Conservation (phyloP, 768 basidiomycete species). For the Calocybe cyanea region DNA sequence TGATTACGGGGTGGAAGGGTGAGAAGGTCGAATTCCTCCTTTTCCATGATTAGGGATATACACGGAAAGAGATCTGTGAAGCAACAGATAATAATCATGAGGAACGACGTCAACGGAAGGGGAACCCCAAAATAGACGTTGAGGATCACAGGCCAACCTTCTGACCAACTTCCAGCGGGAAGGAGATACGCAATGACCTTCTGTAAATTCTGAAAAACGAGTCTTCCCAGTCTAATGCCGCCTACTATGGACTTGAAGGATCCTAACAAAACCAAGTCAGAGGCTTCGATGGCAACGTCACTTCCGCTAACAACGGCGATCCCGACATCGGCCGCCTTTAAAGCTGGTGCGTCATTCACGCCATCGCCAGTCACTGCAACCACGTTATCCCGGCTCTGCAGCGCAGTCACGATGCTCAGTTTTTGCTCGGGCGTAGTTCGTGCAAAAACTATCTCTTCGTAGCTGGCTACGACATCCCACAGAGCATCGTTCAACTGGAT, state of each 20-base stretch:
- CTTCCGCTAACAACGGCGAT: constrained; percentile 42
- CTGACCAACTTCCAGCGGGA: constrained; percentile 56
- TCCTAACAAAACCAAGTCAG: constrained; percentile 34
- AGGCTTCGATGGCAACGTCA: constrained; percentile 53
- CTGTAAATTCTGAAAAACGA: constrained; percentile 58
- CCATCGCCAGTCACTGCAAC: constrained; percentile 59
- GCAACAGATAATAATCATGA: constrained; percentile 19
- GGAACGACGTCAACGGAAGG: constrained; percentile 44
- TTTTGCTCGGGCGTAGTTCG: constrained; percentile 57
- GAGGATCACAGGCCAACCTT: constrained; percentile 52
- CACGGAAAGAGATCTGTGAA: constrained; percentile 15
- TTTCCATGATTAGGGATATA: constrained; percentile 16
- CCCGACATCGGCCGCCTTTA: constrained; percentile 54
- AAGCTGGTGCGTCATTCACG: constrained; percentile 47
- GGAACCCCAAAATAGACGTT: constrained; percentile 61
- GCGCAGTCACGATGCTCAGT: constrained; percentile 50
- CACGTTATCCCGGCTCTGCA: constrained; percentile 44
- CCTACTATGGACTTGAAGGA: constrained; percentile 56
- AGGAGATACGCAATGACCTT: constrained; percentile 45
- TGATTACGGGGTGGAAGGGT: constrained; percentile 17
- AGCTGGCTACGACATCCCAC: constrained; percentile 37
- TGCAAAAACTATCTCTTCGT: constrained; percentile 47
- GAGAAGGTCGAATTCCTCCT: constrained; percentile 19
- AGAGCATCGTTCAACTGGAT: constrained; percentile 29
- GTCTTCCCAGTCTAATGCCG: constrained; percentile 56